These are phyloP conservation scores for Colletotrichum sp. DNA, from an alignment of 2,329 filamentous ascomycete species.

Conservation along the genomic window DNA sequence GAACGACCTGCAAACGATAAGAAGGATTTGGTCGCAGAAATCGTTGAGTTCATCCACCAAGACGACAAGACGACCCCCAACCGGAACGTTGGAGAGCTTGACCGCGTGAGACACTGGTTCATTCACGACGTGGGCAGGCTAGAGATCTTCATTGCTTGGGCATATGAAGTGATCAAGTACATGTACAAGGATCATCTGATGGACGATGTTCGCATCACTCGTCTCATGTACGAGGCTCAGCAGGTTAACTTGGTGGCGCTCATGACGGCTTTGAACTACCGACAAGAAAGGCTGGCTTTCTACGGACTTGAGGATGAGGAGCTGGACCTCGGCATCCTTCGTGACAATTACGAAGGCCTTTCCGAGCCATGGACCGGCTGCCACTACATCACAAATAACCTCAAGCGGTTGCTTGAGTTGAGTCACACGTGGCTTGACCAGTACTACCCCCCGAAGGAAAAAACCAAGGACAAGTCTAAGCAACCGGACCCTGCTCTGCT, in stretches of 20 bases:
- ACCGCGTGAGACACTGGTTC: slow-evolving; percentile 87
- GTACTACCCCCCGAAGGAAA: slow-evolving; percentile 39
- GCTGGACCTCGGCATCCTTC: slow-evolving; percentile 69
- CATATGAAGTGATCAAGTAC: slow-evolving; percentile 77
- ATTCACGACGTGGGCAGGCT: slow-evolving; percentile 75
- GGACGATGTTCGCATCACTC: slow-evolving; percentile 58
- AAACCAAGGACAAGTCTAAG: slow-evolving; percentile 32
- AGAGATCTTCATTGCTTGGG: slow-evolving; percentile 79
- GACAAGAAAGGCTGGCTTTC: slow-evolving; percentile 68
- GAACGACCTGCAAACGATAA: slow-evolving; percentile 64
- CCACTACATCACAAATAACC: slow-evolving; percentile 64
- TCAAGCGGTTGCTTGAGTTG: slow-evolving; percentile 64
- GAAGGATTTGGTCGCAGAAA: slow-evolving; percentile 74
- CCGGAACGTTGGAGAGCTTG: slow-evolving; percentile 71
- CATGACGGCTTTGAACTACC: slow-evolving; percentile 71
- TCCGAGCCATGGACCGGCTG: slow-evolving; percentile 88
- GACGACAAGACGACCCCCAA: slow-evolving; percentile 75
- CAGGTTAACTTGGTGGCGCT: slow-evolving; percentile 73
- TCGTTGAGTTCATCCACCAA: slow-evolving; percentile 78
- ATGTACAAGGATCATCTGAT: slow-evolving; percentile 67
- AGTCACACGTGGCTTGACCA: slow-evolving; percentile 60
- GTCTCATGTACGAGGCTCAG: slow-evolving; percentile 71
- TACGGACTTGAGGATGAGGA: slow-evolving; percentile 78
- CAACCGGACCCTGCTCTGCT: slow-evolving; percentile 46
- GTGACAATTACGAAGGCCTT: slow-evolving; percentile 69